These are phyloP conservation scores for Aspergillus cavernicola DNA, from an alignment of 495 filamentous ascomycete genomes.

Conservation along the genomic window DNA sequence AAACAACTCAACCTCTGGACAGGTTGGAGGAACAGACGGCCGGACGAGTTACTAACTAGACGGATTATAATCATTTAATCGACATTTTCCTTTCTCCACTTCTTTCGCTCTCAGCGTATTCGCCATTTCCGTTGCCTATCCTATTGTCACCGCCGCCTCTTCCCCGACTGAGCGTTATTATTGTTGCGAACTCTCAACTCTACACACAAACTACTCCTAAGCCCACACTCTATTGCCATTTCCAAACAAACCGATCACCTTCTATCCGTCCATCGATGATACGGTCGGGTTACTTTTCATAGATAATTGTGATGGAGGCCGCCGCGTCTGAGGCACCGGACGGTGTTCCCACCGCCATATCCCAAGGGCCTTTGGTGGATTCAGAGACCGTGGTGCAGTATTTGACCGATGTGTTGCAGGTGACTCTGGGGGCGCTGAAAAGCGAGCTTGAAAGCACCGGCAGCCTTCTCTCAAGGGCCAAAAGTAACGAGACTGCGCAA, in stretches of 20 bases:
- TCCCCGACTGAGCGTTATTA: not conserved
- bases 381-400: constrained; percentile 70
- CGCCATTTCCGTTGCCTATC: not conserved
- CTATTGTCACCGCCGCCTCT: not conserved
- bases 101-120: not conserved
- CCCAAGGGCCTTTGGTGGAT: constrained; percentile 45
- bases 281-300: constrained; percentile 19
- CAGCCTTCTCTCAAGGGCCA: constrained; percentile 72
- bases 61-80: constrained; percentile 3
- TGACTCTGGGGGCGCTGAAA: constrained; percentile 79
- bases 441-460: constrained; percentile 74
- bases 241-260: not conserved
- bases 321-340: constrained; percentile 45
- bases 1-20: constrained; percentile 7
- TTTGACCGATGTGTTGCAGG: constrained; percentile 70
- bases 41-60: not conserved
- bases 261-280: constrained; percentile 29
- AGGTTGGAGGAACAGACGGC: constrained; percentile 2
- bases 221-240: not conserved
- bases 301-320: constrained; percentile 46
- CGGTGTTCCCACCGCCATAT: constrained; percentile 38
- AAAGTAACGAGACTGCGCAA: constrained; percentile 72
- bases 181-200: not conserved
- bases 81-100: not conserved
- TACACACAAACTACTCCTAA: constrained; percentile 2